Conservation (phyloP, 371 early-diverging fungal genomes). For the Antonospora locustae region DNA sequence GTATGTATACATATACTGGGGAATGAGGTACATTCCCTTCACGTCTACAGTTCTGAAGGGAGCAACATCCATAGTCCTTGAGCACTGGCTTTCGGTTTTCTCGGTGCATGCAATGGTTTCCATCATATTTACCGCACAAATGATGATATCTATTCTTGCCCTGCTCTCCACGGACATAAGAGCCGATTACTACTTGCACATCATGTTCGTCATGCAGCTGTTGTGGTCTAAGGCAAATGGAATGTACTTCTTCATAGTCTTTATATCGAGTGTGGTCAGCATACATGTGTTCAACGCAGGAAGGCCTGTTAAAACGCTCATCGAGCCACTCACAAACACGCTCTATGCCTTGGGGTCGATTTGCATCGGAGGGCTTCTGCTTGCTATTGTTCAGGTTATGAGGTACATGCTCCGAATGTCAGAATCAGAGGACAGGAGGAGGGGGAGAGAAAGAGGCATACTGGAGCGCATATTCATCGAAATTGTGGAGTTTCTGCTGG, state of each 20-base stretch:
- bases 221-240: not conserved
- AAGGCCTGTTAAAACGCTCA: not conserved
- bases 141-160: too few species aligned
- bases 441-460: not conserved
- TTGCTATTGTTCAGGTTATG: not conserved
- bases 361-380: not conserved
- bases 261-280: not conserved
- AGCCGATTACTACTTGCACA: too few species aligned
- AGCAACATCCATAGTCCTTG: too few species aligned
- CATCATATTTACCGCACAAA: too few species aligned
- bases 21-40: too few species aligned
- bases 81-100: too few species aligned
- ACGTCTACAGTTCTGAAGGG: too few species aligned
- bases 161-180: too few species aligned
- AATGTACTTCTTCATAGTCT: slow-evolving; percentile 1
- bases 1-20: too few species aligned
- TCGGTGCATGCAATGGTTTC: too few species aligned
- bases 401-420: not conserved
- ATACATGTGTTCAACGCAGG: not conserved
- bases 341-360: not conserved
- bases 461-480: not conserved
- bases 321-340: not conserved
- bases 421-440: not conserved
- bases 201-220: not conserved
- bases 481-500: not conserved